Conservation (phyloP, 352 stramenopile species). For the Phytophthora quininea region DNA sequence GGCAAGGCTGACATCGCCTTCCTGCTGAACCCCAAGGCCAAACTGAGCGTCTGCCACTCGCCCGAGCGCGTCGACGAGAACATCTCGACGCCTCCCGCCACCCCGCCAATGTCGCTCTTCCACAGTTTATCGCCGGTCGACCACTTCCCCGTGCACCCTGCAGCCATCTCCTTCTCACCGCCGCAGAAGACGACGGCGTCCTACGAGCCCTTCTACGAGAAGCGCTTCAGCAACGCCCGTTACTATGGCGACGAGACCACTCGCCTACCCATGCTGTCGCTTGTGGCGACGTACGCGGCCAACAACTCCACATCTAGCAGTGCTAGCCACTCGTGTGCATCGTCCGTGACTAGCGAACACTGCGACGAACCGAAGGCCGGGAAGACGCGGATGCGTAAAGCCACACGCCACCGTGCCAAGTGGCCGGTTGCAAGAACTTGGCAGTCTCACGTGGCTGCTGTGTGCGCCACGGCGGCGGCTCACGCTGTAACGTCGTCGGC, state of each 20-base stretch:
- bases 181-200: constrained; percentile 31
- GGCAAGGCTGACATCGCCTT: constrained; percentile 26
- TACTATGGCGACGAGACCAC: constrained; percentile 20
- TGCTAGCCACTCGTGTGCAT: background rate
- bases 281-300: constrained; percentile 21
- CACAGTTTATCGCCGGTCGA: constrained; percentile 18
- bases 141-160: constrained; percentile 5
- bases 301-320: constrained; percentile 10
- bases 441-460: constrained; percentile 56
- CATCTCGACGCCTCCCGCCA: constrained; percentile 15
- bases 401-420: constrained; percentile 61
- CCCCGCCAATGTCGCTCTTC: constrained; percentile 25
- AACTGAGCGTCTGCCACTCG: constrained; percentile 7
- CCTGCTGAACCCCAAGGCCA: constrained; percentile 39
- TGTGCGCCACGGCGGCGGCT: constrained; percentile 57
- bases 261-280: constrained; percentile 18
- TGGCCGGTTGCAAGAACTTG: constrained; percentile 66
- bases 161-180: constrained; percentile 22
- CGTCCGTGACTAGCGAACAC: constrained; percentile 15
- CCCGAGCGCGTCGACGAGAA: constrained; percentile 1
- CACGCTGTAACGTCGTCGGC: constrained; percentile 41
- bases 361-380: constrained; percentile 11
- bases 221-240: constrained; percentile 17
- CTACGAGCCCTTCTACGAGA: constrained; percentile 19
- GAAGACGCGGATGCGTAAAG: constrained; percentile 36